Evolutionary conservation across 371 early-diverging fungal species (phyloP), one percentile per base, ranked within the genome.

Genomic region (Circinella umbellata): DNA sequence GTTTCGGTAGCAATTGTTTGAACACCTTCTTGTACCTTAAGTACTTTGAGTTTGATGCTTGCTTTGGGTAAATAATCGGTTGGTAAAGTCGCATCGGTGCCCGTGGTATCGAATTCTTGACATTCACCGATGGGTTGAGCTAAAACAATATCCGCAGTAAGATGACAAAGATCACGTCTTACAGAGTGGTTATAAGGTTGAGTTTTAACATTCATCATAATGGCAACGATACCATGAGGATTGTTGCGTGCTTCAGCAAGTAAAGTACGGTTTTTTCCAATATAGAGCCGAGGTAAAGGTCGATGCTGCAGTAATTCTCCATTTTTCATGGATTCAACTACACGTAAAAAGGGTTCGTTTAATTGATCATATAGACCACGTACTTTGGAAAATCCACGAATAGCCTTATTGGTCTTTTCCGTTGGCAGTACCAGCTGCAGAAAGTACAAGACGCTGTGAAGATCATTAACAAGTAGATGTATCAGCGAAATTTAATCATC

Each of bases 221-320:
- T 66, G 0, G 76, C 80, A 10, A 84, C 67, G 0, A 73, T 59
- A 0, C 73, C 77, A 34, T 78, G 68, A 5, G 74, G 72, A 39
- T 76, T 73, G 35, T 73, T 59, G 4, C 71, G 62, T 38, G 80
- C 80, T 65, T 79, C 71, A 5, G 74, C 63, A 1, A 84, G 60
- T 27, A 81, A 53, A 0, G 82, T 81, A n/a, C 82, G 74, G 46
- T 81, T 80, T 39, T 81, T 80, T 36, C 79, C 72, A 59, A 84
- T 80, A 63, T 80, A 84, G 15, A 84, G 76, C 5, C 84, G 77
- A 0, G 84, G 80, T 0, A 80, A 61, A 8, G 82, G 80, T 47
- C 69, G 64, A 15, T 64, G 48, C 18, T 53, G 47, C 3, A 54
- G 61, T 11, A 64, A 39, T 17, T 62, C 70, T n/a, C 46, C 63